These are phyloP conservation scores for Saturnispora quitensis DNA, from an alignment of 805 yeast genomes.

Conservation along the genomic window DNA sequence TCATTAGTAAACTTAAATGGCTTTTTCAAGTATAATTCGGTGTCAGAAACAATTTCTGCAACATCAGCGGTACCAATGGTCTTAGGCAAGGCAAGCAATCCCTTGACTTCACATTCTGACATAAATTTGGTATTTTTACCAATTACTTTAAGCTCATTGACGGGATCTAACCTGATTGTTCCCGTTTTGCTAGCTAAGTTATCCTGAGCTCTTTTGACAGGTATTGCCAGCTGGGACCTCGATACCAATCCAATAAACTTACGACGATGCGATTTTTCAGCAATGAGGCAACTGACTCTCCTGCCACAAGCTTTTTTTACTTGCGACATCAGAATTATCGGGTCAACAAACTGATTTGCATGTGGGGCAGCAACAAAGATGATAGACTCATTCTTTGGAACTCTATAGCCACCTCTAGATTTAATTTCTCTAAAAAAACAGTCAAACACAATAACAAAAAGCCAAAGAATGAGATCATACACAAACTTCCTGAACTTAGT, in stretches of 20 bases:
- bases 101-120: slow-evolving; percentile 50
- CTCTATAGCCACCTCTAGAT: slow-evolving; percentile 58
- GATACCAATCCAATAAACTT: slow-evolving; percentile 67
- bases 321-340: slow-evolving; percentile 71
- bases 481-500: slow-evolving; percentile 30
- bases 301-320: slow-evolving; percentile 44
- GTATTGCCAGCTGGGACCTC: slow-evolving; percentile 70
- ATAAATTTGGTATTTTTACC: slow-evolving; percentile 61
- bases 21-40: slow-evolving; percentile 56
- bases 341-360: slow-evolving; percentile 78
- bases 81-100: slow-evolving; percentile 68
- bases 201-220: slow-evolving; percentile 91
- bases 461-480: slow-evolving; percentile 47
- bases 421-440: slow-evolving; percentile 69
- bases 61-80: slow-evolving; percentile 72
- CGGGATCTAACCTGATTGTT: slow-evolving; percentile 44
- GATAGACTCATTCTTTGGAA: slow-evolving; percentile 57
- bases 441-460: slow-evolving; percentile 36
- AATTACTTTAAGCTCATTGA: slow-evolving; percentile 33
- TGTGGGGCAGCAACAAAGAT: slow-evolving; percentile 77
- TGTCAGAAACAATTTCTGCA: slow-evolving; percentile 57
- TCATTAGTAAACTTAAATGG: slow-evolving; percentile 43
- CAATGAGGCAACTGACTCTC: slow-evolving; percentile 44
- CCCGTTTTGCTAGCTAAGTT: slow-evolving; percentile 63
- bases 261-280: slow-evolving; percentile 40